Base-by-base conservation (phyloP, 2,329 filamentous ascomycete species). In the Zasmidium angulare region DNA sequence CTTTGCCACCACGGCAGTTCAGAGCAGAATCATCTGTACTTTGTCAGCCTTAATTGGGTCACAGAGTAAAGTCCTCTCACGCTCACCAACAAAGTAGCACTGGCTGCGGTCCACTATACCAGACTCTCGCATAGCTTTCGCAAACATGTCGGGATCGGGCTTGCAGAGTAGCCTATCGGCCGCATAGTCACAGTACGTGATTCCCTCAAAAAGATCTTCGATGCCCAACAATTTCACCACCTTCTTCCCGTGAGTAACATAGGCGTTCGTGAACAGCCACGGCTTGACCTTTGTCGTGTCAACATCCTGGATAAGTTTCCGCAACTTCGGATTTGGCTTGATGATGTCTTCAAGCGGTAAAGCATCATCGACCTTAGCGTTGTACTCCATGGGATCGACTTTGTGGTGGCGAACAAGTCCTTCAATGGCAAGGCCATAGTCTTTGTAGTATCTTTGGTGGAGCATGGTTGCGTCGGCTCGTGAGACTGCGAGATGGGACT, bases 211-310 rank as follows among this genome's bases (percentile, higher is more conserved):
- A 23, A 93, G 78, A 72, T 96, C 91, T 1, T 96, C 92, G 22
- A 99, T 81, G 1, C 84, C 87, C 1, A 99, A 81, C 20, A 99
- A 79, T 61, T 83, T 86, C 12, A 97, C 86, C 0, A 99, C 95
- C 46, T 92, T 80, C 70, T 85, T 87, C 29, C 86, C 95, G 71
- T 99, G 95, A 31, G 82, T 98, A 64, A 96, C 80, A 70, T 99
- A 97, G 21, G 96, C 95, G 71, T 99, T 99, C 1, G 96, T 99
- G 69, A 99, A 89, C 1, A 99, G 85, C 95, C 96, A 99, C 26
- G 92, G 79, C 64, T 86, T 91, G 64, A 97, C 90, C 73, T 96
- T 96, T 69, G 79, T 84, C 60, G 76, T 88, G 76, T 99, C 93
- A 55, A 99, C 87, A 65, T 93, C 89, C 73, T 89, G 81, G 4